Evolutionary conservation across 2,329 filamentous ascomycete genomes (phyloP).

Genomic region (Conoideocrella luteorostrata): DNA sequence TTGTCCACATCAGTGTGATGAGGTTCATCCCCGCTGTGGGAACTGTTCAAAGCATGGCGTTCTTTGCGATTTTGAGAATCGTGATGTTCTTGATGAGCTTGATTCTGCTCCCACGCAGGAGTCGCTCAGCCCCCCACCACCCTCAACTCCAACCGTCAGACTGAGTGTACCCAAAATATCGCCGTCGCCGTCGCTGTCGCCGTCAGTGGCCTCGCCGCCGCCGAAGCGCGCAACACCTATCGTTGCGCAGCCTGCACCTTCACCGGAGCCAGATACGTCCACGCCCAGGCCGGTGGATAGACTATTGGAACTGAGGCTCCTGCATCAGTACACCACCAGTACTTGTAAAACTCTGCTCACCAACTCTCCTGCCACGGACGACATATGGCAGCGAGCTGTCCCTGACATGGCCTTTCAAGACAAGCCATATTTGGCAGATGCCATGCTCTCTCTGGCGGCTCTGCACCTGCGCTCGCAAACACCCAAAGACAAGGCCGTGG

Average conservation of each 20-base stretch:
- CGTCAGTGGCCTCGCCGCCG: conserved; percentile 22
- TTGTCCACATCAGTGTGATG: conserved; percentile 47
- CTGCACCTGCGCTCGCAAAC: conserved; percentile 52
- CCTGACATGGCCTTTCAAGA: conserved; percentile 55
- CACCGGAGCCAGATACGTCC: conserved; percentile 24
- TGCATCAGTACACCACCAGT: conserved; percentile 58
- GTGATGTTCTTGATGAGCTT: conserved; percentile 39
- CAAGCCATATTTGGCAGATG: conserved; percentile 54
- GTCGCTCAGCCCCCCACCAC: conserved; percentile 12
- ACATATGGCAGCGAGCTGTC: conserved; percentile 54
- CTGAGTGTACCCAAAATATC: conserved; percentile 7
- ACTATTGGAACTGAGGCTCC: conserved; percentile 54
- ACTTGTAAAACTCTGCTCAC: conserved; percentile 55
- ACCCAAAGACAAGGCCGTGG: conserved; percentile 53
- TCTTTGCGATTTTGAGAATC: conserved; percentile 56
- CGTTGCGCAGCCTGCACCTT: conserved; percentile 13
- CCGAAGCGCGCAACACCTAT: conserved; percentile 25
- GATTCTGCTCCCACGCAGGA: conserved; percentile 26
- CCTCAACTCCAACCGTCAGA: conserved; percentile 6
- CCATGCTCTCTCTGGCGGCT: conserved; percentile 57
- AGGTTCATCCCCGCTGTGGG: conserved; percentile 57
- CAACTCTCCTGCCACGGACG: conserved; percentile 42
- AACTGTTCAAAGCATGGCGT: conserved; percentile 64
- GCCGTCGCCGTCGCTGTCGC: conserved; percentile 19
- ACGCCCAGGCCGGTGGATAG: conserved; percentile 34